Base-by-base conservation (phyloP, 2,329 filamentous ascomycete genomes). In the Karstenula rhodostoma region DNA sequence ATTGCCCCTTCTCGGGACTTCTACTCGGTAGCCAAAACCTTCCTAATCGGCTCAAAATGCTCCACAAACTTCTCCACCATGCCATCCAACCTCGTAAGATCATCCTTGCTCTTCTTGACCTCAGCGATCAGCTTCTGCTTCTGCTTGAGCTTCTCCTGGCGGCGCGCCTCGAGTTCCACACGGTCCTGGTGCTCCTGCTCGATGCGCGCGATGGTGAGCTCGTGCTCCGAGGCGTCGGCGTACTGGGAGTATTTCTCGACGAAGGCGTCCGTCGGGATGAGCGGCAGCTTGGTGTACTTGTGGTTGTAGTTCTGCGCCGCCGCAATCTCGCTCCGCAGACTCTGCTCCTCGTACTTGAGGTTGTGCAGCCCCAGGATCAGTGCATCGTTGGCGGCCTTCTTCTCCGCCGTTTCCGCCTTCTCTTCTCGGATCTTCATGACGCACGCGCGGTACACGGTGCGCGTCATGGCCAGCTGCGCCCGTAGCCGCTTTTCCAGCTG, bases 1-100 rank as follows among this genome's bases (percentile, higher is more conserved):
- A 4, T 47, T 29, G 15, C 7, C 23, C n/a, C 15, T 40, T 40
- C 37, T 9, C 15, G 17, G 37, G 15, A 25, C 10, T 22, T 43
- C 55, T 73, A 84, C 67, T 85, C 90, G 77, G 93, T 94, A 72
- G 94, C 92, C 67, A 96, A 93, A 1, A 92, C 87, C 75, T 90
- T 91, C 77, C 94, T 90, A 60, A 96, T 96, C 0, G 92, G 92
- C 84, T 94, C 94, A 53, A 92, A 92, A 52, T 91, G 92, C 78
- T 96, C 93, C 71, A 97, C 94, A 74, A 97, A 97, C 72, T 92
- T 94, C 80, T 98, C 95, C 59, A 98, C 82, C 77, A 97, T 93
- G 73, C 91, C 90, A 71, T 99, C 95, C 62, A 99, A 81, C 72
- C 91, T 97, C 22, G 91, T 93, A 51, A 99, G 82, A 72, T 98